Base-by-base conservation (phyloP, 768 basidiomycete species). In the Boletus pseudo-olivaceus region DNA sequence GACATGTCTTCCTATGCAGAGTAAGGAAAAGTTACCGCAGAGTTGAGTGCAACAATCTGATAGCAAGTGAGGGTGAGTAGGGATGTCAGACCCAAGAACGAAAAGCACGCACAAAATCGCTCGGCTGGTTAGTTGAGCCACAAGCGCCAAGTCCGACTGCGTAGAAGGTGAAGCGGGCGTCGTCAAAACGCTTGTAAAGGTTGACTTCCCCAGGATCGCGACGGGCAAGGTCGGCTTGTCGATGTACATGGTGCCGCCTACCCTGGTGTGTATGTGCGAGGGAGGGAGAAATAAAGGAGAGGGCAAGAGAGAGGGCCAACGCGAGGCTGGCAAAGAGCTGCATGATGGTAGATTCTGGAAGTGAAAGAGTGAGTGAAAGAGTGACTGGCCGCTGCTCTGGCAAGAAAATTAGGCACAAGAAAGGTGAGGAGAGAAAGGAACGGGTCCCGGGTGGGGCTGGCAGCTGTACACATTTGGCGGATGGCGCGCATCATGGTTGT, bases 31-130 rank as follows among this genome's bases (percentile, higher is more conserved):
- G 55, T 59, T 58, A 71, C 70, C 32, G 43, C 52, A 30, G 70
- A 32, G 49, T 74, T 64, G 37, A 76, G 64, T 2, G 83, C 83
- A 37, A 86, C 84, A 56, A 84, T 77, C 84, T 85, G 53, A 20
- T 12, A 11, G 47, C 9, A 46, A 7, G 35, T 26, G 10, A 46
- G 35, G 26, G 46, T 64, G 38, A 65, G 53, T 19, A 39, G 37
- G 11, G 7, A 12, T 19, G n/a, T 14, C 5, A n/a, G 15, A 49
- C 23, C 5, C 20, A 5, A 50, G 26, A 43, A 33, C 20, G 26
- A 47, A 32, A 8, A 34, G 12, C 19, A 60, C 72, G 35, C 48
- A 78, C 76, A 51, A 65, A 75, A 51, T 78, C 78, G 8, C 26
- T 37, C 9, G 64, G 59, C 11, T 32, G 33, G 60, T 67, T 73